Conservation (phyloP, 495 filamentous ascomycete genomes). For the Lasiosphaeria miniovina region DNA sequence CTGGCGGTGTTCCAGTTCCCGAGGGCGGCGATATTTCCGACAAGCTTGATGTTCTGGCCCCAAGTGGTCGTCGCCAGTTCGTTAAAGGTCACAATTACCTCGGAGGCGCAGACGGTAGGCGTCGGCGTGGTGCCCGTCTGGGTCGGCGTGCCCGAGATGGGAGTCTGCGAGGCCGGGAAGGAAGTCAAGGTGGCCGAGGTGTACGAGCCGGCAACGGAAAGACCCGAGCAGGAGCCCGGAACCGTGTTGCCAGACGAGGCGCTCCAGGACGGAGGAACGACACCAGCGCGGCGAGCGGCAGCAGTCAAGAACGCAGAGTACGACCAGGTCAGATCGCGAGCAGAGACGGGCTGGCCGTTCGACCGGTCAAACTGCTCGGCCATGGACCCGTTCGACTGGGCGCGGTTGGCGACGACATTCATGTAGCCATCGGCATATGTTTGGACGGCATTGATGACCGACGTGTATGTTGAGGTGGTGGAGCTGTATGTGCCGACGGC, state of each 20-base stretch:
- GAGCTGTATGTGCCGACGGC: conserved; percentile 51
- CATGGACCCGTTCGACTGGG: conserved; percentile 49
- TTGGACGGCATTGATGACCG: conserved; percentile 52
- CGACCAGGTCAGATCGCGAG: conserved; percentile 65
- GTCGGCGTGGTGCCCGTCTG: conserved; percentile 31
- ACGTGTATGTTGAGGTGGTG: conserved; percentile 44
- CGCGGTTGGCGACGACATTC: conserved; percentile 50
- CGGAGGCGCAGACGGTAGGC: conserved; percentile 37
- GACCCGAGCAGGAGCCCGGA: conserved; percentile 50
- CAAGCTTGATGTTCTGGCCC: conserved; percentile 59
- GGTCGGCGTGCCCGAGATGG: conserved; percentile 22
- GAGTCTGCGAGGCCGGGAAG: conserved; percentile 57
- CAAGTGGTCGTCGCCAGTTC: conserved; percentile 50
- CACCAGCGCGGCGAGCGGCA: conserved; percentile 43
- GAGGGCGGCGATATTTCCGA: conserved; percentile 52
- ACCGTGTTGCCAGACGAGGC: conserved; percentile 46
- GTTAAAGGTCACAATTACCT: conserved; percentile 60
- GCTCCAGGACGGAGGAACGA: conserved; percentile 54
- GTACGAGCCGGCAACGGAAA: conserved; percentile 58
- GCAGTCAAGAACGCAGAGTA: conserved; percentile 63
- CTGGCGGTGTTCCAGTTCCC: conserved; percentile 54
- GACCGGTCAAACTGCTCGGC: conserved; percentile 59
- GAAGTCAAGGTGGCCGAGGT: conserved; percentile 48
- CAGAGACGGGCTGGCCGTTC: conserved; percentile 52
- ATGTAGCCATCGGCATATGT: conserved; percentile 66